A percentile compares a stretch with the other conserved stretches of the same genome.
phyloP scores from a whole-genome alignment of 2,329 filamentous ascomycete genomes.

The Phoma sp. region DNA sequence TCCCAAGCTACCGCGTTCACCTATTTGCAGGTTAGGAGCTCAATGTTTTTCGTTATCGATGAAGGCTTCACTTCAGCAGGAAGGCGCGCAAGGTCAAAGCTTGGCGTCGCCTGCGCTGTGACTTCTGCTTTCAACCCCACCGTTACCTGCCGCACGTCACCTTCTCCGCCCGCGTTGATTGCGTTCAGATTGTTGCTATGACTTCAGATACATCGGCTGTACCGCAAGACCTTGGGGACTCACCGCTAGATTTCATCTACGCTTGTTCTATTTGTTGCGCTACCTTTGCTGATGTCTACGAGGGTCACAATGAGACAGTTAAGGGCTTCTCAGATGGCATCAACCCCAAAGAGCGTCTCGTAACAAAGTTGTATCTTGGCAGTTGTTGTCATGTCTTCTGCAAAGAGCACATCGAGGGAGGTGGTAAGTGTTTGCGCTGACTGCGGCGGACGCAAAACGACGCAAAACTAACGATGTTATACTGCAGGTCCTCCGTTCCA shows the following conservation, averaged over 20 bases:
- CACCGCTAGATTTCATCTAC: conserved; percentile 55
- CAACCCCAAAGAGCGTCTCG: conserved; percentile 46
- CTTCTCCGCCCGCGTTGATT: conserved; percentile 2
- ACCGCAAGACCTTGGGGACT: conserved; percentile 35
- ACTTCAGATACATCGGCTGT: conserved; percentile 14
- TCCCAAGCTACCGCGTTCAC: not conserved
- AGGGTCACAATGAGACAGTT: conserved; percentile 44
- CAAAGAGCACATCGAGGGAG: conserved; percentile 55
- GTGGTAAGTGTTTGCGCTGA: conserved; percentile 49
- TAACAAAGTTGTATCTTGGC: conserved; percentile 56
- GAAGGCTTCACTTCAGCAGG: conserved; percentile 8
- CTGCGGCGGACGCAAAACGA: not conserved
- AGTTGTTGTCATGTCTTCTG: conserved; percentile 59
- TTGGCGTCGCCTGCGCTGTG: conserved; percentile 28
- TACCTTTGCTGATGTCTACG: conserved; percentile 55
- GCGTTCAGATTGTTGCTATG: conserved; percentile 18
- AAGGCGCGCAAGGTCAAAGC: conserved; percentile 9
- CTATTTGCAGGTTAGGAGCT: not conserved
- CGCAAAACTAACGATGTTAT: not conserved
- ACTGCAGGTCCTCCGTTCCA: conserved; percentile 55
- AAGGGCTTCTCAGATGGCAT: conserved; percentile 48
- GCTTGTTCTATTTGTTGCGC: conserved; percentile 57
- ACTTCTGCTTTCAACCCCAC: conserved; percentile 16
- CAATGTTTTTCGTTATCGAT: no score
- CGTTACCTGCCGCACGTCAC: conserved; percentile 8